Conservation (phyloP, 768 basidiomycete species). For the Chalciporus piperatus region DNA sequence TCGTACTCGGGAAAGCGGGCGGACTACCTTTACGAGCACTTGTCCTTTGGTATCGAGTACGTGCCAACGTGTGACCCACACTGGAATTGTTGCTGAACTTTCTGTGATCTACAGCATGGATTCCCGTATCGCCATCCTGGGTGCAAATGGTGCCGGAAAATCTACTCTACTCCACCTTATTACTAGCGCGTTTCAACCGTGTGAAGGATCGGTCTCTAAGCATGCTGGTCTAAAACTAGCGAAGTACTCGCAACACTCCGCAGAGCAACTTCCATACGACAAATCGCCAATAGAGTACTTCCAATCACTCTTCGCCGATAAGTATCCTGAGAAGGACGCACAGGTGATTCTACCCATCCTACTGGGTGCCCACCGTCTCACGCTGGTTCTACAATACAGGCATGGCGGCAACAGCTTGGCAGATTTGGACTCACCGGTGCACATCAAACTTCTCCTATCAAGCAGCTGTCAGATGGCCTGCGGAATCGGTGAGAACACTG, state of each 20-base stretch:
- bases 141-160: constrained; percentile 94
- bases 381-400: constrained; percentile 41
- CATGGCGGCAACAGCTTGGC: constrained; percentile 93
- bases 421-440: constrained; percentile 92
- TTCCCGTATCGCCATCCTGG: constrained; percentile 92
- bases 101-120: constrained; percentile 63
- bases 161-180: constrained; percentile 90
- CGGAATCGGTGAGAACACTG: constrained; percentile 72
- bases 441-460: constrained; percentile 93
- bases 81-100: constrained; percentile 6
- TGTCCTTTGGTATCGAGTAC: constrained; percentile 98
- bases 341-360: constrained; percentile 39
- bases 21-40: constrained; percentile 83
- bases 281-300: constrained; percentile 91
- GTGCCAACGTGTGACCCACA: constrained; percentile 26
- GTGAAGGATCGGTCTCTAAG: constrained; percentile 83
- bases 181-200: constrained; percentile 75
- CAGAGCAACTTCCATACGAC: constrained; percentile 97
- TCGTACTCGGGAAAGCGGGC: constrained; percentile 87
- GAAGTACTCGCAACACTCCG: constrained; percentile 98
- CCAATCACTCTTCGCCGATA: constrained; percentile 70
- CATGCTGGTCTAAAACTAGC: constrained; percentile 90
- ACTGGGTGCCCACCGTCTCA: constrained; percentile 12
- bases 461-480: constrained; percentile 91
- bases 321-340: constrained; percentile 92